These are phyloP conservation scores for Funneliformis geosporum DNA, from an alignment of 192 early-diverging fungal species.

Conservation along the genomic window DNA sequence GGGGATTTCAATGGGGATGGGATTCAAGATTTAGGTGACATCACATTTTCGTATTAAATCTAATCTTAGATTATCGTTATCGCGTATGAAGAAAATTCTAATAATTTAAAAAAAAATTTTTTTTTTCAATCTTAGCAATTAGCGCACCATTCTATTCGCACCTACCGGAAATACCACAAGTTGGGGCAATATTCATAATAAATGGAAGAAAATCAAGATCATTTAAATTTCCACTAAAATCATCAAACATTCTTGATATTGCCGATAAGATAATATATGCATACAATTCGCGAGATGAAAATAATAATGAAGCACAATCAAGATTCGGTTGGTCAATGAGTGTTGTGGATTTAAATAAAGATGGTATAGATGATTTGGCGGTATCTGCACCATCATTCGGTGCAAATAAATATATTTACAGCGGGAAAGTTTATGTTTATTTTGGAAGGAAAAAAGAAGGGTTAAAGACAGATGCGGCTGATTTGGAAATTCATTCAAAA, in stretches of 20 bases:
- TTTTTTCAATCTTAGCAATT: conserved; percentile 35
- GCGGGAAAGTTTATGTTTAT: conserved; percentile 67
- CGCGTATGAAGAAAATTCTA: background rate
- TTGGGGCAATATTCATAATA: conserved; percentile 63
- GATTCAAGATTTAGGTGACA: conserved; percentile 49
- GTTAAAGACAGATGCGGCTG: background rate
- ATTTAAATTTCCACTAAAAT: conserved; percentile 26
- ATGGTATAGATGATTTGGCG: conserved; percentile 86
- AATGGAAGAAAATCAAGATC: conserved; percentile 31
- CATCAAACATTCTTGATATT: conserved; percentile 48
- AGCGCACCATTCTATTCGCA: conserved; percentile 61
- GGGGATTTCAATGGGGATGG: conserved; percentile 78
- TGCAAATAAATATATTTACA: conserved; percentile 34
- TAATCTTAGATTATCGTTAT: background rate
- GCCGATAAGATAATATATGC: conserved; percentile 34
- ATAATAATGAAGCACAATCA: conserved; percentile 30
- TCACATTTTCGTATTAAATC: background rate
- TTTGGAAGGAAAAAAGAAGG: conserved; percentile 49
- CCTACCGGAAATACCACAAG: conserved; percentile 34
- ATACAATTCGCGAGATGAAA: conserved; percentile 10
- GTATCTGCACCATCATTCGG: conserved; percentile 63
- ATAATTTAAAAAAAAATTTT: background rate
- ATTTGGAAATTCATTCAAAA: background rate
- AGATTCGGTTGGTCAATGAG: conserved; percentile 78
- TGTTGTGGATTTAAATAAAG: conserved; percentile 79